Conservation (phyloP, 176 grass and related monocot genomes). For the Sorghum bicolor region DNA sequence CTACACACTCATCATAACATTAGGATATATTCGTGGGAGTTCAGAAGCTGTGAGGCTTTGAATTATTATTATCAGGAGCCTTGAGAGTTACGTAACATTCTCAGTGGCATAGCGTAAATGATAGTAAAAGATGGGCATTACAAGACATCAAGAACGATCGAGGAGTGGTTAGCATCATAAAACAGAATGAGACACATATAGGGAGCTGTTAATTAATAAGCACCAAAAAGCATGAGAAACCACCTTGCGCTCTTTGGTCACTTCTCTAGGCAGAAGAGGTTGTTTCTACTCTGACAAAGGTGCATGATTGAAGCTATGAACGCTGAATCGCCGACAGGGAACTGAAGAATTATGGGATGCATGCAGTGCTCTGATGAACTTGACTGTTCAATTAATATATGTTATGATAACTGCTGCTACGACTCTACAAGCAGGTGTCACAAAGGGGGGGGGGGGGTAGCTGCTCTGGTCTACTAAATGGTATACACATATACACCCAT, state of each 20-base stretch:
- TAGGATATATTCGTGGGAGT: neutral
- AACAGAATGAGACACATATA: neutral
- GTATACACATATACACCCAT: neutral
- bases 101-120: neutral
- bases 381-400: neutral
- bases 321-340: constrained; percentile 11
- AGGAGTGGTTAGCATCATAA: neutral
- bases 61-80: neutral
- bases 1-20: neutral
- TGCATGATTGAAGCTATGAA: neutral
- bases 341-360: neutral
- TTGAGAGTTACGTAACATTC: neutral
- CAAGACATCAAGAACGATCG: neutral
- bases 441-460: neutral
- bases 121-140: neutral
- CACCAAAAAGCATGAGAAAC: neutral
- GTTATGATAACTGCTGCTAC: neutral
- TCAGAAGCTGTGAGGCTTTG: neutral
- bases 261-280: neutral
- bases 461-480: neutral
- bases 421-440: neutral
- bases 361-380: neutral
- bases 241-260: neutral
- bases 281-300: neutral
- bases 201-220: neutral